Evolutionary conservation across 495 filamentous ascomycete species (phyloP).

Genomic region (Neurospora cerealis): DNA sequence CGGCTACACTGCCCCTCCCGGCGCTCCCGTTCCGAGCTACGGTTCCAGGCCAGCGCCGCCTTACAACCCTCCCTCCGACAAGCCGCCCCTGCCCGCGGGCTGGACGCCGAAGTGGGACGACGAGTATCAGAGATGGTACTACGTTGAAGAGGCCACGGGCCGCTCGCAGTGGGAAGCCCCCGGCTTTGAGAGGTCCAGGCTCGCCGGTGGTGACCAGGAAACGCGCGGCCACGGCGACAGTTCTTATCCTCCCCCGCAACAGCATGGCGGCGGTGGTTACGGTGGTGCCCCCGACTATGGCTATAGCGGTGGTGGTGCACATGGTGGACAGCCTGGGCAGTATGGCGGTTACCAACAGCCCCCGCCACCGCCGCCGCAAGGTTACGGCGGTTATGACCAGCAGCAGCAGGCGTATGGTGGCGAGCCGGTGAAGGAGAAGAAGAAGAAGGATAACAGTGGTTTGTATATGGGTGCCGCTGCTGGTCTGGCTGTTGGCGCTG

Average conservation of each 20-base stretch:
- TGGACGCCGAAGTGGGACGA: constrained; percentile 54
- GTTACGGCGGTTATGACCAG: constrained; percentile 21
- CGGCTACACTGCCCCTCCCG: constrained; percentile 11
- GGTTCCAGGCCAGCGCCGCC: constrained; percentile 20
- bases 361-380: constrained; percentile 18
- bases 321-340: constrained; percentile 3
- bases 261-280: constrained; percentile 1
- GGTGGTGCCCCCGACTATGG: neutral
- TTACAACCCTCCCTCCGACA: constrained; percentile 35
- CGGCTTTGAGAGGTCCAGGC: constrained; percentile 13
- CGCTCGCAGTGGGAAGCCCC: constrained; percentile 52
- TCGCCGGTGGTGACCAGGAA: neutral
- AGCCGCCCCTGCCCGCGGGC: constrained; percentile 45
- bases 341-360: constrained; percentile 13
- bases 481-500: constrained; percentile 45
- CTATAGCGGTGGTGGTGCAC: neutral
- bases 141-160: constrained; percentile 47
- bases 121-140: constrained; percentile 48
- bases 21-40: neutral
- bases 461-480: constrained; percentile 41
- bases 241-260: neutral
- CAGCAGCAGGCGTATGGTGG: constrained; percentile 18
- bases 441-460: constrained; percentile 29
- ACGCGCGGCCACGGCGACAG: constrained; percentile 3
- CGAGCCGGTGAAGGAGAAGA: constrained; percentile 25